Evolutionary conservation across 2,329 filamentous ascomycete genomes (phyloP), one percentile per base, ranked within the genome.

Genomic region (Botryotinia narcissicola): DNA sequence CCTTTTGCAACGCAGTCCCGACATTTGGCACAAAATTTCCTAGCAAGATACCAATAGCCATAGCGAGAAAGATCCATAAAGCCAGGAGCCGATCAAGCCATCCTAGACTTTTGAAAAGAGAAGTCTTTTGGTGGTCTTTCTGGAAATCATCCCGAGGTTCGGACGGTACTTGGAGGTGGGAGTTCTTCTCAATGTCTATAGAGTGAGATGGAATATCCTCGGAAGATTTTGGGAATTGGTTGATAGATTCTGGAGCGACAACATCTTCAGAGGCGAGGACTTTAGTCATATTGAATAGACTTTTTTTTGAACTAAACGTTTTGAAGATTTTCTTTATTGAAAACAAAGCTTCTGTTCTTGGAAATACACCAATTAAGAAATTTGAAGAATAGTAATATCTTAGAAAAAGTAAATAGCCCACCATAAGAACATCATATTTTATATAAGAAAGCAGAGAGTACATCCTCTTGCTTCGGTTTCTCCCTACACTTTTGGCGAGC

Each of bases 21-120:
- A 86, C 86, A 54, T 81, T 84, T 0, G 85, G 84, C 5, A 91
- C 88, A 57, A 90, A 89, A 77, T 91, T 91, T 3, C 89, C 89
- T 1, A 92, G 80, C 2, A 91, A 83, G 64, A 92, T 90, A 2
- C 90, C 90, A 40, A 91, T 82, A 14, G 84, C 85, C 87, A 92
- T 92, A n/a, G 89, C 88, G 1, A 92, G 83, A 63, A 92, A 84
- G 74, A 92, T 92, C 90, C 90, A 88, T 68, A 87, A 14, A 3
- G 84, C 86, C 0, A 88, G 83, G 74, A 87, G 85, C 0, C 84
- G 83, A 76, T 88, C 86, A 0, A 88, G 81, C n/a, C 83, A 79
- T 0, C 85, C 84, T 12, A 87, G 81, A 68, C 73, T 73, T 72
- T 79, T 80, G 76, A 78, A 80, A 20, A 69, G 46, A 5, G 71